Evolutionary conservation across 805 yeast species (phyloP).

Genomic region (Saccharomycopsis selenospora): DNA sequence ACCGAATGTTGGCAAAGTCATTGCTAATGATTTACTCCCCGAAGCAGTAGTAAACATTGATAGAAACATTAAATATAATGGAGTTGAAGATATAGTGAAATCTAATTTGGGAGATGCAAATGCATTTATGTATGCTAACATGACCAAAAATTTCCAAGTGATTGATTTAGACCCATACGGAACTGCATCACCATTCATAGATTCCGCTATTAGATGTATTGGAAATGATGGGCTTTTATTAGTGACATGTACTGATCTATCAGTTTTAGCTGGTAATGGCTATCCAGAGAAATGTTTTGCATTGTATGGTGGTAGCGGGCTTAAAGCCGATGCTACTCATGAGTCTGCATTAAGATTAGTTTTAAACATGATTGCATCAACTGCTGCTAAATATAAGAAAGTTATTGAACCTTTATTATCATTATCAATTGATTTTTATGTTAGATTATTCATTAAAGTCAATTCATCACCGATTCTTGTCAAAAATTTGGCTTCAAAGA

Average conservation of each 20-base stretch:
- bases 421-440: conserved; percentile 87
- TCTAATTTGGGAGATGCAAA: conserved; percentile 90
- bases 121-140: conserved; percentile 55
- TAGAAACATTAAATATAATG: conserved; percentile 62
- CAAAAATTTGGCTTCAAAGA: conserved; percentile 66
- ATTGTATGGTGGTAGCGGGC: conserved; percentile 84
- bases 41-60: conserved; percentile 80
- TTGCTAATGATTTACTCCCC: conserved; percentile 85
- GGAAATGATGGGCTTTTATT: conserved; percentile 77
- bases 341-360: conserved; percentile 89
- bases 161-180: conserved; percentile 97
- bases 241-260: conserved; percentile 94
- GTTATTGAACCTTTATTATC: conserved; percentile 80
- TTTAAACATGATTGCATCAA: conserved; percentile 60
- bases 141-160: conserved; percentile 56
- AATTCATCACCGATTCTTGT: conserved; percentile 73
- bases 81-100: conserved; percentile 46
- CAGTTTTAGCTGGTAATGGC: conserved; percentile 91
- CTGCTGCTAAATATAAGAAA: conserved; percentile 87
- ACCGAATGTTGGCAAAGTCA: conserved; percentile 60
- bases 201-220: conserved; percentile 81
- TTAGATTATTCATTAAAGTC: conserved; percentile 76
- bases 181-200: conserved; percentile 92
- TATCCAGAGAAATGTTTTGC: conserved; percentile 97
- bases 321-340: conserved; percentile 78